These are phyloP conservation scores for Nymphaea thermarum DNA, from an alignment of 164 flowering plant species.

Conservation along the genomic window DNA sequence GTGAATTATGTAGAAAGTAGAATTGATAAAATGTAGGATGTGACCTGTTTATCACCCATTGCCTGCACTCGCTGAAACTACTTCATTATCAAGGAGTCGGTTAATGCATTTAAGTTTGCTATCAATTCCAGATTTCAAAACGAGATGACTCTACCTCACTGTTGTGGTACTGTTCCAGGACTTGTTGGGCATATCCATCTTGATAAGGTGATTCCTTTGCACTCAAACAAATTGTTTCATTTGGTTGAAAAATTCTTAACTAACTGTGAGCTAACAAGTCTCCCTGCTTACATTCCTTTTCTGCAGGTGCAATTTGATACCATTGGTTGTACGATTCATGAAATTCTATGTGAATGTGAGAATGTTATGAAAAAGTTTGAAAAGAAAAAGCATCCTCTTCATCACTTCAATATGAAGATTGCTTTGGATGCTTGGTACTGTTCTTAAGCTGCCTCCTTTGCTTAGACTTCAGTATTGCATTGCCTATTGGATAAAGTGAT, in stretches of 20 bases:
- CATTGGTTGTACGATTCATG: conserved; percentile 20
- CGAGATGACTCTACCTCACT: conserved; percentile 16
- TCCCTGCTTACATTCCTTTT: neutral
- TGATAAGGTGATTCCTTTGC: conserved; percentile 36
- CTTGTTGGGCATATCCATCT: conserved; percentile 82
- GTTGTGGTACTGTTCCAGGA: conserved; percentile 29
- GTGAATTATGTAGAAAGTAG: too few relatives aligned
- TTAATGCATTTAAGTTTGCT: neutral
- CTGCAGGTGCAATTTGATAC: conserved; percentile 31
- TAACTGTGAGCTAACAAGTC: neutral
- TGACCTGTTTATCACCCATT: too few relatives aligned
- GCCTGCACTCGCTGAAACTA: too few relatives aligned
- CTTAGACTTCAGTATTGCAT: too few relatives aligned
- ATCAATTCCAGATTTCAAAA: conserved; percentile 29
- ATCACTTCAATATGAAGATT: conserved; percentile 24
- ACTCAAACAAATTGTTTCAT: neutral
- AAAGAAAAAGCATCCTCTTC: conserved; percentile 45
- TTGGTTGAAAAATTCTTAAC: neutral
- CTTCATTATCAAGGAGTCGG: too few relatives aligned
- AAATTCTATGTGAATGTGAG: conserved; percentile 42
- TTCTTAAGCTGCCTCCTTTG: neutral
- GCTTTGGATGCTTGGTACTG: conserved; percentile 14
- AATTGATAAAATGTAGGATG: too few relatives aligned
- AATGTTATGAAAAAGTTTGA: conserved; percentile 22
- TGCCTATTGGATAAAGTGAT: neutral